Base-by-base conservation (phyloP, 2,329 filamentous ascomycete species). In the Ascosphaera apis region DNA sequence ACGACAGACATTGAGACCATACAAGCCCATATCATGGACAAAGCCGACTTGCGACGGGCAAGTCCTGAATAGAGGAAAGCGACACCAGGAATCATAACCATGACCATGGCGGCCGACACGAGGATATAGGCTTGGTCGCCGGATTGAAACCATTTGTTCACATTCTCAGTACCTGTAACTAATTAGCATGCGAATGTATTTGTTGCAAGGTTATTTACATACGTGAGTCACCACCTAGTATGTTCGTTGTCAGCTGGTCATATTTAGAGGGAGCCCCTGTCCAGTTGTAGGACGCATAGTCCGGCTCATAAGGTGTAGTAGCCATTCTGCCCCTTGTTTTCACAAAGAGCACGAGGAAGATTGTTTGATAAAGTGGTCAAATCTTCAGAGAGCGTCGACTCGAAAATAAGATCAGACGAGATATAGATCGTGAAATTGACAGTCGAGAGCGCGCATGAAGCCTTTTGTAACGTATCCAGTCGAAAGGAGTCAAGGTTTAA, bases 41-140 rank as follows among this genome's bases (percentile, higher is more conserved):
- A 69, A 19, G 88, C 88, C 3, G 88, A 95, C 65, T 98, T 98
- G 65, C 88, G 73, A 45, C 88, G 77, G n/a, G 88, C 86, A 45
- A 95, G 76, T 45, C 88, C 88, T 9, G 86, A 93, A 63, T 98
- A 98, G 44, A 98, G 72, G 60, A 98, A 93, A 38, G 82, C 84
- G 48, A 98, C 84, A 48, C 88, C 88, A 19, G 88, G 88, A 19
- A 95, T 67, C 88, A 95, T 98, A 59, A 93, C 62, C 61, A 95
- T 61, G 44, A 95, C 86, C 76, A 95, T 91, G 53, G 80, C 84
- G 41, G 84, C 71, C 41, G 79, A 67, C 48, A 95, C 58, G 55
- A 95, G 67, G 57, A 95, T 95, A 63, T 80, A 95, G 53, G 84
- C 81, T 61, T 84, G 77, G 58, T 98, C 88, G 50, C 88, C 88